A percentile compares a stretch with the other conserved stretches of the same genome.
Conservation (phyloP, 1,284 basidiomycete species). For the Coniferiporia weirii region DNA sequence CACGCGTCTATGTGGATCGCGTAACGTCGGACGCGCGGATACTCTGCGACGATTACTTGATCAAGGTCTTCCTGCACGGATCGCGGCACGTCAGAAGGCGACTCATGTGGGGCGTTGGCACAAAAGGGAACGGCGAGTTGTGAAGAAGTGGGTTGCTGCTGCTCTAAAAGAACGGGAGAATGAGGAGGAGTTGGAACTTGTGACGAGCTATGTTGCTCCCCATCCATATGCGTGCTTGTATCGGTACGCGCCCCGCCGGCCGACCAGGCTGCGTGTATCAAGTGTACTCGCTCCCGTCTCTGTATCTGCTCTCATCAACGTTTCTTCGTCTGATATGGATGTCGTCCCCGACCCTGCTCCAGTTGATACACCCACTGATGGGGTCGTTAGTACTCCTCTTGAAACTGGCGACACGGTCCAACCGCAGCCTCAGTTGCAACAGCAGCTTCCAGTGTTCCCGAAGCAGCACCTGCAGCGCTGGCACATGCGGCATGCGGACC, state of each 20-base stretch:
- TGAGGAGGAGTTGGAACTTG: background rate
- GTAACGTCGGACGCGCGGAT: background rate
- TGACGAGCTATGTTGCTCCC: background rate
- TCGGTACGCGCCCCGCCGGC: background rate
- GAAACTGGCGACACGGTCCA: background rate
- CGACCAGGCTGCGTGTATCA: background rate
- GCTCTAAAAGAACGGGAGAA: too few relatives aligned
- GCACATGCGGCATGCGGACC: conserved; percentile 6
- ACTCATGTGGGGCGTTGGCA: background rate
- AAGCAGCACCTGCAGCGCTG: conserved; percentile 5
- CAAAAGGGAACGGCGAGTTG: background rate
- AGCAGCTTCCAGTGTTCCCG: conserved; percentile 2
- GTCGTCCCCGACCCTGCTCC: background rate
- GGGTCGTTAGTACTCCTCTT: background rate
- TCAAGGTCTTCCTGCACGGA: background rate
- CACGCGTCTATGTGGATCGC: background rate
- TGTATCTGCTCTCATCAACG: background rate
- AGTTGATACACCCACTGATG: background rate
- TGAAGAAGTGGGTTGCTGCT: background rate
- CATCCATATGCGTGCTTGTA: background rate
- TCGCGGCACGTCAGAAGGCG: background rate
- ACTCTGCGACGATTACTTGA: background rate
- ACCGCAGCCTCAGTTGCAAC: background rate
- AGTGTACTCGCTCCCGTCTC: background rate
- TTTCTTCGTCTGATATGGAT: background rate